Percentiles rank a stretch among this genome's conserved stretches.
Conservation (phyloP, 805 yeast species). For the Starmera pachycereana region DNA sequence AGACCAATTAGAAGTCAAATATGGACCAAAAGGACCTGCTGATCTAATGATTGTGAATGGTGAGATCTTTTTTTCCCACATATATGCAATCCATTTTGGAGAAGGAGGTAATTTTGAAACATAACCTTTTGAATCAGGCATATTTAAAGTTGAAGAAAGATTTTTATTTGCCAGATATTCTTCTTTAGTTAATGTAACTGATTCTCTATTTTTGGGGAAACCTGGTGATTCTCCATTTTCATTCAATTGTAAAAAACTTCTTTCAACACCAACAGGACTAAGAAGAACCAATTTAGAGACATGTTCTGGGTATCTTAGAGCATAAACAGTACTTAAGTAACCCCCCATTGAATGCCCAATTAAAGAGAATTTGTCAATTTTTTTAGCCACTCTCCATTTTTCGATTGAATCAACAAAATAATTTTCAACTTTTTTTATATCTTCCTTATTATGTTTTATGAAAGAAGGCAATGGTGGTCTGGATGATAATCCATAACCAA, state of each 20-base stretch:
- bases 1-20: conserved; percentile 44
- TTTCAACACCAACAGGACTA: conserved; percentile 68
- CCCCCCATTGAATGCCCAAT: conserved; percentile 71
- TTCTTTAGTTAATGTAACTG: too few species aligned
- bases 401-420: conserved; percentile 41
- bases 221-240: neutral
- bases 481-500: conserved; percentile 55
- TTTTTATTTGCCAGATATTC: conserved; percentile 5
- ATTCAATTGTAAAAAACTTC: conserved; percentile 29
- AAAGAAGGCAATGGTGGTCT: conserved; percentile 30
- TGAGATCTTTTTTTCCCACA: conserved; percentile 47
- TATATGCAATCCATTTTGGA: conserved; percentile 25
- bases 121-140: conserved; percentile 22
- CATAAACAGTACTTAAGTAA: conserved; percentile 49
- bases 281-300: conserved; percentile 44
- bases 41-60: conserved; percentile 43
- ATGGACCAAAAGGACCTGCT: conserved; percentile 45
- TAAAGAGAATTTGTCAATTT: conserved; percentile 42
- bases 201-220: neutral
- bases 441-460: conserved; percentile 14
- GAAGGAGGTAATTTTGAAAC: conserved; percentile 24
- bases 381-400: conserved; percentile 39
- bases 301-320: conserved; percentile 42
- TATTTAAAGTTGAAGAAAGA: conserved; percentile 14
- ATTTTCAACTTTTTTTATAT: conserved; percentile 21